phyloP scores from a whole-genome alignment of 331 rosid species.

The Quercus lobata region DNA sequence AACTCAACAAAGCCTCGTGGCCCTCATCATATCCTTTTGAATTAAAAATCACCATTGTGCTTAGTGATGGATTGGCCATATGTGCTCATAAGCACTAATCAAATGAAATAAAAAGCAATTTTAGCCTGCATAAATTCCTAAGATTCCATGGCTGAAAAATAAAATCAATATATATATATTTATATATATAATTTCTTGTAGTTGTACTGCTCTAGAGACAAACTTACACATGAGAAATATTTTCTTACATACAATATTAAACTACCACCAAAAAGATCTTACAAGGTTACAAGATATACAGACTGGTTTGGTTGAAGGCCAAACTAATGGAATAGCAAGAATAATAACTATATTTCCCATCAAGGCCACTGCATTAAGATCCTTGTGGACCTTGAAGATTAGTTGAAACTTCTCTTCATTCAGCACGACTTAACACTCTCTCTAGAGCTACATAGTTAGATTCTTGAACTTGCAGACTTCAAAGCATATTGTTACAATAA shows the following conservation, averaged over 20 bases:
- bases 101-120: not conserved
- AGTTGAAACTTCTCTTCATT: not conserved
- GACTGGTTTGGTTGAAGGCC: slow-evolving; percentile 17
- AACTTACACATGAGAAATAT: not conserved
- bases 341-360: not conserved
- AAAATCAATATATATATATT: not conserved
- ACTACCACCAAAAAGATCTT: slow-evolving; percentile 9
- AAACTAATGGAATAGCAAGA: slow-evolving; percentile 1
- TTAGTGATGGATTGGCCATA: not conserved
- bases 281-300: slow-evolving; percentile 26
- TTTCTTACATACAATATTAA: slow-evolving; percentile 1
- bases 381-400: slow-evolving; percentile 11
- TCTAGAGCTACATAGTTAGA: not conserved
- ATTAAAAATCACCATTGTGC: not conserved
- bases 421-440: not conserved
- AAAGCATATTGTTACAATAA: slow-evolving; percentile 8
- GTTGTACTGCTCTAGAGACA: not conserved
- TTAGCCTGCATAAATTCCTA: not conserved
- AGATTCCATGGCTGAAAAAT: not conserved
- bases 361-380: slow-evolving; percentile 2
- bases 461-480: not conserved
- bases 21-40: not conserved
- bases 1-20: not conserved
- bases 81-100: not conserved
- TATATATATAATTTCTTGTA: not conserved